phyloP scores from a whole-genome alignment of 1,139 yeast genomes.

The Chernovozyma aurita region DNA sequence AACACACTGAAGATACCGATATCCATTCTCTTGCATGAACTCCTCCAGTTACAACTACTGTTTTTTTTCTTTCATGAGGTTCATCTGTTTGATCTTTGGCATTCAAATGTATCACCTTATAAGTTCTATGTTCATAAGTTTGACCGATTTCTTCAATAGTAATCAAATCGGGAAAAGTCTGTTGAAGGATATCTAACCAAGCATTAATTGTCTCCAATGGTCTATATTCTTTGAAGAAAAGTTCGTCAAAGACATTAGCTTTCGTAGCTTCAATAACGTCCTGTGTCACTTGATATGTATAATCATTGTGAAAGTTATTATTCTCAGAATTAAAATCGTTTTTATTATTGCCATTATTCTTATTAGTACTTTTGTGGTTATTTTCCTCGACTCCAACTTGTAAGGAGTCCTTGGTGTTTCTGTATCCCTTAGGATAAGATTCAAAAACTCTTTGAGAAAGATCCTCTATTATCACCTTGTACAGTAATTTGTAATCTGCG shows the following conservation, averaged over 20 bases:
- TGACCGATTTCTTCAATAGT: slow-evolving; percentile 64
- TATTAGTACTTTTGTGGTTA: too few relatives aligned
- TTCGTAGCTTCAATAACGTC: slow-evolving; percentile 15
- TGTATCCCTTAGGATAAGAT: slow-evolving; percentile 39
- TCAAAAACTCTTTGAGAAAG: slow-evolving; percentile 53
- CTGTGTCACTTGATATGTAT: slow-evolving; percentile 16
- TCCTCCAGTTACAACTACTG: slow-evolving; percentile 79
- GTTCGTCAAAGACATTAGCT: slow-evolving; percentile 26
- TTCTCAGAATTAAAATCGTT: background rate
- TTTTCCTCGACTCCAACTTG: background rate
- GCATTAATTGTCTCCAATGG: slow-evolving; percentile 63
- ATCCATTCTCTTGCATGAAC: slow-evolving; percentile 93
- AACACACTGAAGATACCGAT: slow-evolving; percentile 66
- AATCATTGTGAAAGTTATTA: slow-evolving; percentile 6
- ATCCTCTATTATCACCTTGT: slow-evolving; percentile 47
- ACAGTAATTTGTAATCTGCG: slow-evolving; percentile 14
- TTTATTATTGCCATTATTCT: too few relatives aligned
- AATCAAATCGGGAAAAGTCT: slow-evolving; percentile 54
- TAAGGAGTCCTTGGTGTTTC: slow-evolving; percentile 5
- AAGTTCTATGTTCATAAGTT: slow-evolving; percentile 68
- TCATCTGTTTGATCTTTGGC: slow-evolving; percentile 35
- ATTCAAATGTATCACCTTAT: slow-evolving; percentile 61
- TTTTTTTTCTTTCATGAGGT: slow-evolving; percentile 50
- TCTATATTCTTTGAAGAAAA: slow-evolving; percentile 69
- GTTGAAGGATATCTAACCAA: slow-evolving; percentile 61